A percentile compares a stretch with the other conserved stretches of the same genome.
phyloP scores from a whole-genome alignment of 2,329 filamentous ascomycete species.

The Exophiala bonariae region DNA sequence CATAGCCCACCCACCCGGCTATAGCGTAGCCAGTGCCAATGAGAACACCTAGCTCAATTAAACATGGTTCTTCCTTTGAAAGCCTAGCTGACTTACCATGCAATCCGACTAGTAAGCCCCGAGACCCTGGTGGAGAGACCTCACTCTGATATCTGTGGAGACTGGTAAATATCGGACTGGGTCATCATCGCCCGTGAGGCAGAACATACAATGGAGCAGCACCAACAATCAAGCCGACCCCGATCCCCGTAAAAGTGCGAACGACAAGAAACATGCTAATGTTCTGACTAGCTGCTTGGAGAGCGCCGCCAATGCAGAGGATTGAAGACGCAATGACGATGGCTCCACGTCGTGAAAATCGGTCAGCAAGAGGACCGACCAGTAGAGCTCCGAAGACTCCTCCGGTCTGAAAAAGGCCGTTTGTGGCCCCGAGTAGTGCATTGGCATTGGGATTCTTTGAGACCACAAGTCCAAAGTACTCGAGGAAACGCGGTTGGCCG shows the following conservation, averaged over 20 bases:
- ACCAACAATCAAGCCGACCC: slow-evolving; percentile 33
- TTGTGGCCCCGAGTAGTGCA: slow-evolving; percentile 44
- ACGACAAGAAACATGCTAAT: slow-evolving; percentile 33
- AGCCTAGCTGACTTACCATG: no score
- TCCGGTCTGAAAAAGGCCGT: slow-evolving; percentile 46
- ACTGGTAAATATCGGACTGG: slow-evolving; percentile 22
- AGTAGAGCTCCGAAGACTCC: slow-evolving; percentile 32
- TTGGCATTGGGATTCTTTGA: slow-evolving; percentile 39
- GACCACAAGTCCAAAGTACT: slow-evolving; percentile 39
- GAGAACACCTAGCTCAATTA: no score
- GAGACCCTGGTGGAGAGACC: slow-evolving; percentile 40
- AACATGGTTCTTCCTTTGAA: no score
- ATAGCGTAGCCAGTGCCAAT: slow-evolving; percentile 2
- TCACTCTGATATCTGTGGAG: slow-evolving; percentile 45
- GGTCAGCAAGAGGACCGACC: neutral
- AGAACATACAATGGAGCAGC: neutral
- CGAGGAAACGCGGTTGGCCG: slow-evolving; percentile 47
- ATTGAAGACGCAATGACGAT: slow-evolving; percentile 35
- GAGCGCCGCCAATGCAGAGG: slow-evolving; percentile 31
- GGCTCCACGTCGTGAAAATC: slow-evolving; percentile 41
- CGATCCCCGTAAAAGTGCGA: slow-evolving; percentile 39
- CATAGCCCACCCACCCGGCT: slow-evolving; percentile 2
- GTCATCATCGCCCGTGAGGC: neutral
- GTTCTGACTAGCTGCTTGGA: slow-evolving; percentile 33
- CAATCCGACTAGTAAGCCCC: slow-evolving; percentile 33